Evolutionary conservation across 495 filamentous ascomycete species (phyloP).

Genomic region (Monascus purpureus): DNA sequence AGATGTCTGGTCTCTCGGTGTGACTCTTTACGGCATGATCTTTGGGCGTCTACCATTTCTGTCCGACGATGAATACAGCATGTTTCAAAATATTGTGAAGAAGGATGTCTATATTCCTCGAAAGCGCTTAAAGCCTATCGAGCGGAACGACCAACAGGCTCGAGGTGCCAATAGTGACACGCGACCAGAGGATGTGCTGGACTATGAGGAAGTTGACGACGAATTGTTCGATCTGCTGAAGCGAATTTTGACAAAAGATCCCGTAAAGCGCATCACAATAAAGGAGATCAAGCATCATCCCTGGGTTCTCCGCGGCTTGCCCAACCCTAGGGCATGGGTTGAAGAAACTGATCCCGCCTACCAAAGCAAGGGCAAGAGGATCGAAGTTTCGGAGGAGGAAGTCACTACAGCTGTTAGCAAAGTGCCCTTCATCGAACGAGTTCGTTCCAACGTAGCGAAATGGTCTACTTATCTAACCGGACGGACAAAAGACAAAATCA

Average conservation of each 20-base stretch:
- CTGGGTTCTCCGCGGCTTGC: slow-evolving; percentile 79
- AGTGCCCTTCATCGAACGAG: slow-evolving; percentile 68
- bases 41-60: slow-evolving; percentile 89
- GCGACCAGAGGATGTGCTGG: slow-evolving; percentile 51
- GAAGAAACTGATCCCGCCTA: slow-evolving; percentile 83
- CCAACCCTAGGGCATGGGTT: slow-evolving; percentile 65
- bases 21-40: slow-evolving; percentile 90
- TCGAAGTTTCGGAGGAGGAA: slow-evolving; percentile 84
- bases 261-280: slow-evolving; percentile 70
- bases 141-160: slow-evolving; percentile 33
- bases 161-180: slow-evolving; percentile 30
- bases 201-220: slow-evolving; percentile 75
- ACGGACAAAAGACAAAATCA: slow-evolving; percentile 39
- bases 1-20: slow-evolving; percentile 93
- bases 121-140: slow-evolving; percentile 62
- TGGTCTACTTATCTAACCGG: slow-evolving; percentile 46
- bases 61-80: slow-evolving; percentile 74
- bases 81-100: slow-evolving; percentile 82
- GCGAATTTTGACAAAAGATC: slow-evolving; percentile 78
- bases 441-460: slow-evolving; percentile 38
- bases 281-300: slow-evolving; percentile 90
- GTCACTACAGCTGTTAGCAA: slow-evolving; percentile 82
- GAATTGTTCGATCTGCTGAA: slow-evolving; percentile 68
- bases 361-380: slow-evolving; percentile 71
- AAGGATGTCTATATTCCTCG: slow-evolving; percentile 79